These are phyloP conservation scores for Tylopilus plumbeoviolaceoides DNA, from an alignment of 768 basidiomycete species.

Conservation along the genomic window DNA sequence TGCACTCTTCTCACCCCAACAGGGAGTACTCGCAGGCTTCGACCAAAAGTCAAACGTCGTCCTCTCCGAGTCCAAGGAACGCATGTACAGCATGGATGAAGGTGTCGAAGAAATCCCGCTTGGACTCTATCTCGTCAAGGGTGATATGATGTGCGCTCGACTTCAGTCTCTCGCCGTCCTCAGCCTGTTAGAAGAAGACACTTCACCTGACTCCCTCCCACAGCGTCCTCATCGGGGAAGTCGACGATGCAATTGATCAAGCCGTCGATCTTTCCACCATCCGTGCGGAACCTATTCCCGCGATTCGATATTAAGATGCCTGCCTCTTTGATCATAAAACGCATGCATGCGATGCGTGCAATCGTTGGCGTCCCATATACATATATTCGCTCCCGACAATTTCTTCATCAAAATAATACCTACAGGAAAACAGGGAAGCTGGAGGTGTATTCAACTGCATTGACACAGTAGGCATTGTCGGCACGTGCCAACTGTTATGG, in stretches of 20 bases:
- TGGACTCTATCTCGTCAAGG: conserved; percentile 95
- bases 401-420: too few species aligned
- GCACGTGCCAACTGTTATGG: too few species aligned
- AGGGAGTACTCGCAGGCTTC: conserved; percentile 90
- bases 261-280: conserved; percentile 71
- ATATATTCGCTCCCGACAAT: not conserved
- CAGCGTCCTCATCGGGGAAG: conserved; percentile 77
- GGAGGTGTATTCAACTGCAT: too few species aligned
- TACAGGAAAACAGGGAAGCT: too few species aligned
- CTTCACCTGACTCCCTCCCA: conserved; percentile 1
- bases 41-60: conserved; percentile 97
- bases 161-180: not conserved
- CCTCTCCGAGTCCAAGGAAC: conserved; percentile 88
- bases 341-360: not conserved
- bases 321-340: not conserved
- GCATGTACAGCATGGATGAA: conserved; percentile 87
- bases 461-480: too few species aligned
- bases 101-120: conserved; percentile 92
- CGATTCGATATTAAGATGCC: conserved; percentile 66
- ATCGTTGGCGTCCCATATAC: too few species aligned
- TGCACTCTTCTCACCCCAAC: not conserved
- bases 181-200: not conserved
- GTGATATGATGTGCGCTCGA: conserved; percentile 89
- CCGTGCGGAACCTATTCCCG: conserved; percentile 82
- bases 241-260: conserved; percentile 79